Conservation (phyloP, 2,329 filamentous ascomycete species). For the Hypoxylon sp. region DNA sequence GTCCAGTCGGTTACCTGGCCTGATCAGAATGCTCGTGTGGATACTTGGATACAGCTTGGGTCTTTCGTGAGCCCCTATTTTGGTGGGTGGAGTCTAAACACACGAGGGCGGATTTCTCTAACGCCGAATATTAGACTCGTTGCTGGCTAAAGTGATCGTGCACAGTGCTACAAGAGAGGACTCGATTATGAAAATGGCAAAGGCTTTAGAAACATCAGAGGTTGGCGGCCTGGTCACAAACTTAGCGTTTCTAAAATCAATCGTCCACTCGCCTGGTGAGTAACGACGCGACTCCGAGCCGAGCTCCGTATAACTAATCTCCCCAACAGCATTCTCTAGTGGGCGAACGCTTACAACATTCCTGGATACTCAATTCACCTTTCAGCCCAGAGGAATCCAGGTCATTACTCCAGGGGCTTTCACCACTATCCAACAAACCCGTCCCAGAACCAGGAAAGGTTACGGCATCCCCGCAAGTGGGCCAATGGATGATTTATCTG, state of each 20-base stretch:
- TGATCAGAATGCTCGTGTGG: slow-evolving; percentile 64
- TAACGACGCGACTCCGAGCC: neutral
- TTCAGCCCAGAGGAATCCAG: slow-evolving; percentile 49
- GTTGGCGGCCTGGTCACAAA: slow-evolving; percentile 38
- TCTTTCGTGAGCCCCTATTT: slow-evolving; percentile 69
- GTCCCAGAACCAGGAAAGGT: slow-evolving; percentile 52
- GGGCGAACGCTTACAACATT: slow-evolving; percentile 41
- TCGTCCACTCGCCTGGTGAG: slow-evolving; percentile 26
- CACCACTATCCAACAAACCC: slow-evolving; percentile 59
- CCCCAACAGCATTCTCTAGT: slow-evolving; percentile 15
- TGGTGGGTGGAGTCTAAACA: slow-evolving; percentile 50
- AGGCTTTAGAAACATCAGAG: slow-evolving; percentile 12
- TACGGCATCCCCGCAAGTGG: slow-evolving; percentile 58
- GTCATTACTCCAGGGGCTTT: slow-evolving; percentile 54
- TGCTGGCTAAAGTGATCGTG: slow-evolving; percentile 39
- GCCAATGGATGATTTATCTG: slow-evolving; percentile 57
- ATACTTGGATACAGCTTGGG: slow-evolving; percentile 73
- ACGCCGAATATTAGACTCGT: slow-evolving; percentile 26
- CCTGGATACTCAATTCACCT: slow-evolving; percentile 37
- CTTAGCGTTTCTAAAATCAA: slow-evolving; percentile 26
- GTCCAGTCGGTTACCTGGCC: slow-evolving; percentile 70
- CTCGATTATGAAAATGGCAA: slow-evolving; percentile 16
- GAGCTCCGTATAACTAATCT: neutral
- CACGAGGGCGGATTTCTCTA: neutral
- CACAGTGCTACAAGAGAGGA: slow-evolving; percentile 27